Conservation (phyloP, 208 protist species). For the Tritrichomonas musculus region DNA sequence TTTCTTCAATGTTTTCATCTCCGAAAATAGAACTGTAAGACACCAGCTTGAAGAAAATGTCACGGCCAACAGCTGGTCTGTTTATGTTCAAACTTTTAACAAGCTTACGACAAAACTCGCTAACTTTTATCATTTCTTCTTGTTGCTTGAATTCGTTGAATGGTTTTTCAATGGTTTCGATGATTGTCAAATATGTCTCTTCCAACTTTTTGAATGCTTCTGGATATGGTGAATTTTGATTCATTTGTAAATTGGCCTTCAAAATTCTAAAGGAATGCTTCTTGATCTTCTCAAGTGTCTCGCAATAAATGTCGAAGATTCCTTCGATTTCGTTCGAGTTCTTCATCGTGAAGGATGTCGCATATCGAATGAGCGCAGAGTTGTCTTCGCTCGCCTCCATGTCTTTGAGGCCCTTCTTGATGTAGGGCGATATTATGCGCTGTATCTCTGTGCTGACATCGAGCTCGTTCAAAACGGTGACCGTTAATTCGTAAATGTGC, state of each 20-base stretch:
- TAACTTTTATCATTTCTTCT: background rate
- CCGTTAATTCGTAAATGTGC: background rate
- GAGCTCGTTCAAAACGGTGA: background rate
- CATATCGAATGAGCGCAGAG: background rate
- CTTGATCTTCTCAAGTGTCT: background rate
- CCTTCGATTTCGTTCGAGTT: background rate
- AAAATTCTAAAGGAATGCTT: background rate
- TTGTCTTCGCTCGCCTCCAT: background rate
- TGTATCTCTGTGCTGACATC: background rate
- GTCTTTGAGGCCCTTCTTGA: background rate
- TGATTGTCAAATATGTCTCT: background rate
- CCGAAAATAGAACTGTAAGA: background rate
- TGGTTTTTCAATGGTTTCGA: background rate
- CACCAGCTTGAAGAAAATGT: background rate
- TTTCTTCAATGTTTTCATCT: background rate
- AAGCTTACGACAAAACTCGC: background rate
- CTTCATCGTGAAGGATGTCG: background rate
- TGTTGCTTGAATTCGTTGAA: background rate
- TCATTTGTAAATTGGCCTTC: background rate
- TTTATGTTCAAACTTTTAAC: background rate
- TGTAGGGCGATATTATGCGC: background rate
- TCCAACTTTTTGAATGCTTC: background rate
- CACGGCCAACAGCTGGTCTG: background rate
- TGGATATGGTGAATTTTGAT: background rate
- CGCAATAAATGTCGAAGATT: background rate